phyloP scores from a whole-genome alignment of 2,329 filamentous ascomycete genomes.

The Trichoderma polysporum region DNA sequence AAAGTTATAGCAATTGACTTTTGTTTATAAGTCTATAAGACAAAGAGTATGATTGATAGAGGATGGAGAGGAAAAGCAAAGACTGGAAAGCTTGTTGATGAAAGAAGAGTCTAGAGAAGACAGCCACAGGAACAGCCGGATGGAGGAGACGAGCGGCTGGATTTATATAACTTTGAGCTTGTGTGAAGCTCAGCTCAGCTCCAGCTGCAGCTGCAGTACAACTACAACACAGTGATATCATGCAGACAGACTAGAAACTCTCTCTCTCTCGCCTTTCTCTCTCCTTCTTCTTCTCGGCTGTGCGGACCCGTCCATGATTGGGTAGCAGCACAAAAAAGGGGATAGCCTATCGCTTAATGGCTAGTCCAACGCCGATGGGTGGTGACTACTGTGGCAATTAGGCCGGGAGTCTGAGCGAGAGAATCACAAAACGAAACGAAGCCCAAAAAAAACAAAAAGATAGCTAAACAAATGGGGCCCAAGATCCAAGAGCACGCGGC shows the following conservation, averaged over 20 bases:
- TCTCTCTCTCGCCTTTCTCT: not conserved
- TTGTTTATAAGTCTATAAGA: not conserved
- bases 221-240: not conserved
- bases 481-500: not conserved
- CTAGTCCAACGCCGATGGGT: not conserved
- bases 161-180: not conserved
- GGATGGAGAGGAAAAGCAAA: not conserved
- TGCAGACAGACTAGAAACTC: not conserved
- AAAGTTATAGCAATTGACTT: not conserved
- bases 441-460: not conserved
- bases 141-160: not conserved
- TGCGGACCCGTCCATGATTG: constrained; percentile 6
- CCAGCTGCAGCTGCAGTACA: not conserved
- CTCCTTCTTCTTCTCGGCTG: not conserved
- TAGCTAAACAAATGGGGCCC: not conserved
- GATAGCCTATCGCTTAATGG: not conserved
- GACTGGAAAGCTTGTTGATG: not conserved
- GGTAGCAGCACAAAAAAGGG: not conserved
- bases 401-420: not conserved
- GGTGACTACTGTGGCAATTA: not conserved
- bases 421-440: not conserved
- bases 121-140: not conserved
- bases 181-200: not conserved
- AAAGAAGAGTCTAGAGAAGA: not conserved
- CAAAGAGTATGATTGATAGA: not conserved